Evolutionary conservation across 495 filamentous ascomycete species (phyloP).

Genomic region (Aspergillus campestris): DNA sequence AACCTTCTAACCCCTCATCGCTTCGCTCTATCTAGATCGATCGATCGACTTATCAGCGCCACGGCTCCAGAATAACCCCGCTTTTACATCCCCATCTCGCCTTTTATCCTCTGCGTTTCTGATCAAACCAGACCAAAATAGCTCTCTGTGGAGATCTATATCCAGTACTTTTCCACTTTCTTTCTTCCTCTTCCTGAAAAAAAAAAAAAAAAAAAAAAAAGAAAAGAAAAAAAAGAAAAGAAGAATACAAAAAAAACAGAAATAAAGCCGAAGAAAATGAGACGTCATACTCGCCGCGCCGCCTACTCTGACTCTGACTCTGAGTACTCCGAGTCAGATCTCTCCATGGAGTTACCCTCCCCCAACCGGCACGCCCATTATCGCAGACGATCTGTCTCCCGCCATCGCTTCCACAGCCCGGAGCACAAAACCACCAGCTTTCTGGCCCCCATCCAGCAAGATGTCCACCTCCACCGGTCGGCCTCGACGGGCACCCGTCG

Average conservation of each 20-base stretch:
- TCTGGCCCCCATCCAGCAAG: constrained; percentile 14
- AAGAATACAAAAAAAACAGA: not conserved
- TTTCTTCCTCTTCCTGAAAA: not conserved
- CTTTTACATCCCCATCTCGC: not conserved
- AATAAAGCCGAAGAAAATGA: not conserved
- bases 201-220: not conserved
- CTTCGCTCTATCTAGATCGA: not conserved
- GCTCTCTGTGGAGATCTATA: too few relatives aligned
- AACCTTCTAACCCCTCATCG: not conserved
- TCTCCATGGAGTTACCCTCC: constrained; percentile 21
- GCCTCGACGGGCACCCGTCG: constrained; percentile 34
- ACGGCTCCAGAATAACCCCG: not conserved
- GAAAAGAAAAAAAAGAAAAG: not conserved
- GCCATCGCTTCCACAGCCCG: constrained; percentile 18
- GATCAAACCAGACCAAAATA: too few relatives aligned
- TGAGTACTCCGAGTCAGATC: constrained; percentile 35
- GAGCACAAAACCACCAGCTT: constrained; percentile 15
- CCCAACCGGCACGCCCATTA: constrained; percentile 15
- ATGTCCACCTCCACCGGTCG: constrained; percentile 27
- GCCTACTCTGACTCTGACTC: constrained; percentile 25
- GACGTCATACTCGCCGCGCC: constrained; percentile 9
- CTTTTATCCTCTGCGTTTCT: too few relatives aligned
- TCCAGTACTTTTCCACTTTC: too few relatives aligned
- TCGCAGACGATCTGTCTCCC: constrained; percentile 31
- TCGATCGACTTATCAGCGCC: too few relatives aligned